Base-by-base conservation (phyloP, 2,329 filamentous ascomycete genomes). In the Apiospora arundinis region DNA sequence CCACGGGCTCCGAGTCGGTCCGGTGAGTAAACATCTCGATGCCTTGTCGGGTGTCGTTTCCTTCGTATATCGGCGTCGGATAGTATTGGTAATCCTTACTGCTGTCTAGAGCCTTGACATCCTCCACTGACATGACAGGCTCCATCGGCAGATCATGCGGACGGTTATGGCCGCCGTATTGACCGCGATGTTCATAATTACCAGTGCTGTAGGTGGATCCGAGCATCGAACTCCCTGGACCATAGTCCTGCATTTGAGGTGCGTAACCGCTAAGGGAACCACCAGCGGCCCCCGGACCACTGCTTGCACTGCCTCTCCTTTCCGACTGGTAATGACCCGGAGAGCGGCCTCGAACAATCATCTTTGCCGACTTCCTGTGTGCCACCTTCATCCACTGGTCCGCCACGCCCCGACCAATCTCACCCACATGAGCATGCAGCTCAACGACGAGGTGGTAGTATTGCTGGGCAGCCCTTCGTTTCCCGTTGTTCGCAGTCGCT, bases 391-490 rank as follows among this genome's bases (percentile, higher is more conserved):
- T 83, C 83, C 88, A 95, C 44, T 88, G 86, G 0, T 89, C 86
- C 23, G 75, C 78, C 72, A 71, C 82, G 75, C 82, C 84, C 44
- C 81, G 78, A 2, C 89, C 87, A 9, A 93, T 83, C 74, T 95
- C 91, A 12, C 89, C 86, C 9, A 94, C 83, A 74, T 95, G 91
- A 9, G 89, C 93, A 81, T 90, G 94, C 0, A 97, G 89, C 79
- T 97, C 94, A 4, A 97, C 92, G 65, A 97, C 89, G n/a, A 98
- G 86, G 77, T 96, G 93, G 78, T 97, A 97, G 81, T 95, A 97
- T 77, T 97, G 95, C 79, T 98, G 95, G 23, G 95, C 94, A 1
- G 95, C 95, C 71, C 95, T 88, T 75, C 95, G 88, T 81, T 97
- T 97, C 66, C 95, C 95, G 75, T 98, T 98, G 83, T 97, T 98